Percentiles rank a stretch among this genome's conserved stretches.
These are phyloP conservation scores for Neofusicoccum ribis DNA, from an alignment of 2,329 filamentous ascomycete genomes.

Conservation along the genomic window DNA sequence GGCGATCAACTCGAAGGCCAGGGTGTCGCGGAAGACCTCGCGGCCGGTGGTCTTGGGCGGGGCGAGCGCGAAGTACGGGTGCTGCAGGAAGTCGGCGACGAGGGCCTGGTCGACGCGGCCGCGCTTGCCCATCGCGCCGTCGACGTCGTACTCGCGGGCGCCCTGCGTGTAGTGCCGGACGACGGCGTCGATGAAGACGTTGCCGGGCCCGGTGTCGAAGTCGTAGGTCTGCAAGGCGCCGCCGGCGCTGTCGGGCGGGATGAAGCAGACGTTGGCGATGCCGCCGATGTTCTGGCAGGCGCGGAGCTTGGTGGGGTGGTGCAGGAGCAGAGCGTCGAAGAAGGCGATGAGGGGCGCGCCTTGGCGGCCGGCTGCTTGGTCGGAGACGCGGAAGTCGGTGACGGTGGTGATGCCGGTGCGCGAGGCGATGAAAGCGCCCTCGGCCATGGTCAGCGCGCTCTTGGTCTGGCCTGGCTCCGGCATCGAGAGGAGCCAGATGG, in stretches of 20 bases:
- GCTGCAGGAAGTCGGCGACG: slow-evolving; percentile 52
- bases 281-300: slow-evolving; percentile 64
- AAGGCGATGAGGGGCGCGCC: slow-evolving; percentile 59
- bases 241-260: slow-evolving; percentile 49
- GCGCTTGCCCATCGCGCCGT: slow-evolving; percentile 52
- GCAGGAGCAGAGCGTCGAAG: slow-evolving; percentile 58
- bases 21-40: slow-evolving; percentile 60
- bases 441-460: slow-evolving; percentile 58
- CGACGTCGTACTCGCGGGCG: slow-evolving; percentile 51
- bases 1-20: slow-evolving; percentile 55
- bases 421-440: slow-evolving; percentile 56
- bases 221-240: slow-evolving; percentile 46
- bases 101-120: slow-evolving; percentile 54
- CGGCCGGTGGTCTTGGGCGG: slow-evolving; percentile 61
- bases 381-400: slow-evolving; percentile 59
- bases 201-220: slow-evolving; percentile 59
- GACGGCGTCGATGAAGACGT: slow-evolving; percentile 58
- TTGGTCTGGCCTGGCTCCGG: slow-evolving; percentile 49
- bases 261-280: slow-evolving; percentile 63
- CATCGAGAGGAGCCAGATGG: slow-evolving; percentile 59
- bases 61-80: slow-evolving; percentile 53
- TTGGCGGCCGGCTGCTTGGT: slow-evolving; percentile 58
- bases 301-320: slow-evolving; percentile 58
- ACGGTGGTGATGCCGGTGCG: slow-evolving; percentile 60
- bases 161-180: slow-evolving; percentile 57